A percentile compares a stretch with the other conserved stretches of the same genome.
Evolutionary conservation across 1,139 yeast species (phyloP).

Genomic region (Kodamaea suecica): DNA sequence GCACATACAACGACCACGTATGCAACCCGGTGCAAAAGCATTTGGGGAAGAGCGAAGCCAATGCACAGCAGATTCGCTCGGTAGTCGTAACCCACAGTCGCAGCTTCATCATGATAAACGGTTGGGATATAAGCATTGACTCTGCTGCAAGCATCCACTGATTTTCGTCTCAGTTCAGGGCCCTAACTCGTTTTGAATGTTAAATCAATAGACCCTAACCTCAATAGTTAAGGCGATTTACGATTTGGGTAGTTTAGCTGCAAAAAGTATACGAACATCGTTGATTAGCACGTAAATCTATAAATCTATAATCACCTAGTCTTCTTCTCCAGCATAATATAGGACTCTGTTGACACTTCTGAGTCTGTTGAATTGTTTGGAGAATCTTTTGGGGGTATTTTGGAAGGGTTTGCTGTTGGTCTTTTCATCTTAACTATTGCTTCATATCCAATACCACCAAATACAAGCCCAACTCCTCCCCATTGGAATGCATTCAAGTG

Average conservation of each 20-base stretch:
- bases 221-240: no score
- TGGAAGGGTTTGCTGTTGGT: background rate
- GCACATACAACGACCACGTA: slow-evolving; percentile 58
- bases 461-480: slow-evolving; percentile 75
- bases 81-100: slow-evolving; percentile 9
- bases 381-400: no score
- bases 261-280: background rate
- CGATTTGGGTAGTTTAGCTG: background rate
- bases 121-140: slow-evolving; percentile 9
- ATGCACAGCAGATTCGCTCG: slow-evolving; percentile 40
- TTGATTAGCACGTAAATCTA: background rate
- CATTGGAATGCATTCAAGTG: slow-evolving; percentile 61
- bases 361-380: no score
- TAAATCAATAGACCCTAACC: no score
- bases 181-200: no score
- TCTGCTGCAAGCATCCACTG: no score
- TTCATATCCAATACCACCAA: slow-evolving; percentile 75
- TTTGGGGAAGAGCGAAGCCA: slow-evolving; percentile 59
- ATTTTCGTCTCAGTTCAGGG: no score
- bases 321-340: background rate
- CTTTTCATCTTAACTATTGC: slow-evolving; percentile 34
- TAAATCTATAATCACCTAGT: background rate
- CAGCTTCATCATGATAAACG: slow-evolving; percentile 13
- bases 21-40: slow-evolving; percentile 48
- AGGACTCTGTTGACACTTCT: background rate